Percentiles rank a stretch among this genome's conserved stretches.
Evolutionary conservation across 2,329 filamentous ascomycete species (phyloP).

Genomic region (Aspergillus tubingensis): DNA sequence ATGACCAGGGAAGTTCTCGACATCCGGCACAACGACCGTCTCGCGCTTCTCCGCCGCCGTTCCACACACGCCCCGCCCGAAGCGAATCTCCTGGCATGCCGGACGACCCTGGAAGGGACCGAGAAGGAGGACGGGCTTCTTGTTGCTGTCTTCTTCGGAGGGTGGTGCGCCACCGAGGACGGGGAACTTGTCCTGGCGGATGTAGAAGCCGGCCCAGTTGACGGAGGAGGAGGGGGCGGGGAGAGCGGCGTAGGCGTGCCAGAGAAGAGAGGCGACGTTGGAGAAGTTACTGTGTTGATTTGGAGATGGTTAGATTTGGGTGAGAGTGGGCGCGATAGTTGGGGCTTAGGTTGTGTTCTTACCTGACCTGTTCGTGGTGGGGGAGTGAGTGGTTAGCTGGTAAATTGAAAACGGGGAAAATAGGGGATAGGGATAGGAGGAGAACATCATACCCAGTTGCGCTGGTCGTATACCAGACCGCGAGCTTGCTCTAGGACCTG

Average conservation of each 20-base stretch:
- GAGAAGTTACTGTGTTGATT: slow-evolving; percentile 43
- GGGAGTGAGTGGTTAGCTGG: background rate
- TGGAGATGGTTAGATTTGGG: background rate
- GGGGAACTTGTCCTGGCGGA: slow-evolving; percentile 47
- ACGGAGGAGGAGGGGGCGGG: slow-evolving; percentile 46
- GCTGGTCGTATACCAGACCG: slow-evolving; percentile 44
- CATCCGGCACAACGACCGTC: slow-evolving; percentile 48
- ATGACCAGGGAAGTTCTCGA: slow-evolving; percentile 48
- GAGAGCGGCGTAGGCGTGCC: slow-evolving; percentile 50
- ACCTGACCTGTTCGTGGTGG: slow-evolving; percentile 33
- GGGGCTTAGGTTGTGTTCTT: slow-evolving; percentile 1
- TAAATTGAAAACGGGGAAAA: background rate
- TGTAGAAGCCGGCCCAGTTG: slow-evolving; percentile 54
- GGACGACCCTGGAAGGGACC: slow-evolving; percentile 53
- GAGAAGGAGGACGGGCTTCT: slow-evolving; percentile 40
- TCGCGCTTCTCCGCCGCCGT: slow-evolving; percentile 43
- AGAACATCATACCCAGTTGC: slow-evolving; percentile 47
- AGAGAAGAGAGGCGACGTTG: slow-evolving; percentile 52
- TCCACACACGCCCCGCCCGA: slow-evolving; percentile 51
- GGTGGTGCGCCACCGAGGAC: slow-evolving; percentile 18
- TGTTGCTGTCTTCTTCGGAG: slow-evolving; percentile 18
- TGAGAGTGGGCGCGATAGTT: no score
- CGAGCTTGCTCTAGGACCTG: slow-evolving; percentile 43
- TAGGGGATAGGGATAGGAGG: background rate
- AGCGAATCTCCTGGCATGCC: slow-evolving; percentile 50